Evolutionary conservation across 2,329 filamentous ascomycete genomes (phyloP), one percentile per base, ranked within the genome.

Genomic region (Bipolaris sorokiniana): DNA sequence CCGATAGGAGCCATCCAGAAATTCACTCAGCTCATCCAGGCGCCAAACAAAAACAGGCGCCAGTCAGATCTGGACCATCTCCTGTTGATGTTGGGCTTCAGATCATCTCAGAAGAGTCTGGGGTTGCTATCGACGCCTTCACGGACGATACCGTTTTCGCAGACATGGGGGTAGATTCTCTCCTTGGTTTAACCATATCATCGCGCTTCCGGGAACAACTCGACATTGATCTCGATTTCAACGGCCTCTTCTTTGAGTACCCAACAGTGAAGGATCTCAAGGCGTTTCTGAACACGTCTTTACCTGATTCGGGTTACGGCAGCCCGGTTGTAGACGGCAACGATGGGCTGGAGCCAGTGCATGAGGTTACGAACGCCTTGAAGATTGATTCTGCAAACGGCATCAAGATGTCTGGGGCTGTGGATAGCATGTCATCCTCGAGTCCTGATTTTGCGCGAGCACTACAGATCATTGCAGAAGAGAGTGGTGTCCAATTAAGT

Each of bases 231-330:
- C 28, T 64, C 7, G 55, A 61, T 13, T 46, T 46, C 23, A 49
- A 54, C 34, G 23, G 51, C 5, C 20, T 85, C n/a, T 85, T 86
- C 73, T 81, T 81, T 11, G 83, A 86, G 53, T 79, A 82, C 50
- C 80, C 82, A 2, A 84, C 82, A 3, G 80, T 85, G 49, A 82
- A 81, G 22, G 81, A 82, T 51, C 81, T 86, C 76, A 78, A 51
- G 67, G 64, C 42, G 72, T 76, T 60, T 76, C 77, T 72, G 73
- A 74, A 41, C 71, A 74, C 5, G 64, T 65, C 10, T 64, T 58
- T 22, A 58, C 34, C 48, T 22, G 11, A 52, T 37, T 46, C 54
- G 22, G 34, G 45, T 37, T 23, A 42, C 48, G 40, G 16, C 36
- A 31, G 38, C 49, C 22, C 70, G 13, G 51, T 55, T 23, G 66